Conservation (phyloP, 163 green algal genomes). For the Chloroidium sp. region DNA sequence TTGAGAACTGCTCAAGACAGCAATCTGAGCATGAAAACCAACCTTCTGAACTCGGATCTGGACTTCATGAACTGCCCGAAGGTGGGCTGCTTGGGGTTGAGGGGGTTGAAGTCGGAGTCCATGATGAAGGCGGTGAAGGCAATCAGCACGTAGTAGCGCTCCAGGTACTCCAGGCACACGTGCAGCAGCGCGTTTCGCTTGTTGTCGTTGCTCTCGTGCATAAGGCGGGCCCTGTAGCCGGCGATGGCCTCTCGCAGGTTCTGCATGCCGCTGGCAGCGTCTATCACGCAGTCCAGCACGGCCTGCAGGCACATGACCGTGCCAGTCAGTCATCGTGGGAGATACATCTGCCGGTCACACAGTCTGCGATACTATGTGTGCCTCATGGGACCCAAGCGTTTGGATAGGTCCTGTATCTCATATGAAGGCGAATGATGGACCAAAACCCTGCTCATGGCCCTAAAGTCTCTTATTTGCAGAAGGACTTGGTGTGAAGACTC, state of each 20-base stretch:
- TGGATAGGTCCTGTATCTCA: too few species aligned
- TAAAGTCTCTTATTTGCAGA: too few species aligned
- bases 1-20: not conserved
- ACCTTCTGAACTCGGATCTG: constrained; percentile 69
- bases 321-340: too few species aligned
- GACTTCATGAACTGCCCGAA: constrained; percentile 69
- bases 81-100: constrained; percentile 18
- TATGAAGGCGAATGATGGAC: too few species aligned
- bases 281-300: constrained; percentile 73
- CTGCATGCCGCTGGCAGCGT: constrained; percentile 59
- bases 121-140: constrained; percentile 78
- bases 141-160: constrained; percentile 92
- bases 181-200: constrained; percentile 65
- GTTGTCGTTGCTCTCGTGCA: constrained; percentile 71
- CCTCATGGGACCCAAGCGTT: too few species aligned
- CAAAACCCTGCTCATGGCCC: too few species aligned
- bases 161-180: constrained; percentile 82
- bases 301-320: not conserved
- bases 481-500: too few species aligned
- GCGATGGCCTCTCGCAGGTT: constrained; percentile 89
- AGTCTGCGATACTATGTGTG: too few species aligned
- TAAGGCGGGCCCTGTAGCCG: constrained; percentile 68
- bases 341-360: too few species aligned
- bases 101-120: constrained; percentile 48
- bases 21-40: constrained; percentile 5